These are phyloP conservation scores for Gonium pectorale DNA, from an alignment of 139 green algal species.

Conservation along the genomic window DNA sequence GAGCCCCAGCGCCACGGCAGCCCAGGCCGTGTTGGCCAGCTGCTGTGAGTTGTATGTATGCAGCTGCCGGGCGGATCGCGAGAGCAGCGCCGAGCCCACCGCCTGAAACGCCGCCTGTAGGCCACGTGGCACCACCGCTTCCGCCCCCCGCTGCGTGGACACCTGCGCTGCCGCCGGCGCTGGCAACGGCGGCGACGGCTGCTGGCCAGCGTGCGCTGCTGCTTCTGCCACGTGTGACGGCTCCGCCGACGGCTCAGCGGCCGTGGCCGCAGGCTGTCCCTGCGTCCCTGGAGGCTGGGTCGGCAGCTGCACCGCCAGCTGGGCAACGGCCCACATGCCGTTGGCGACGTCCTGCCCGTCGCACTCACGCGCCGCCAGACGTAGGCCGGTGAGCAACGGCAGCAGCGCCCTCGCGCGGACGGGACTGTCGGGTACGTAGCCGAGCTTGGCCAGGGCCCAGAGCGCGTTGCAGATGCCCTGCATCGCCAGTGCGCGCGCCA, in stretches of 20 bases:
- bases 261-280: background rate
- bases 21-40: conserved; percentile 46
- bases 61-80: conserved; percentile 10
- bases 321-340: conserved; percentile 24
- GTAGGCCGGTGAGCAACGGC: background rate
- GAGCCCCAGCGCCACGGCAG: conserved; percentile 22
- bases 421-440: background rate
- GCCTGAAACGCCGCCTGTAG: background rate
- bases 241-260: too few relatives aligned
- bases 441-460: conserved; percentile 32
- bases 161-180: too few relatives aligned
- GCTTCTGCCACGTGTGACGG: too few relatives aligned
- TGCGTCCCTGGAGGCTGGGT: background rate
- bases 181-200: too few relatives aligned
- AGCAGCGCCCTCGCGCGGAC: background rate
- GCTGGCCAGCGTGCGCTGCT: too few relatives aligned
- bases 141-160: too few relatives aligned
- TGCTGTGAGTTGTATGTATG: conserved; percentile 28
- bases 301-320: background rate
- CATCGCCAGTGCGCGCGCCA: too few relatives aligned
- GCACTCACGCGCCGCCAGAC: background rate
- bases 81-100: background rate
- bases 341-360: conserved; percentile 17
- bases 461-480: conserved; percentile 52
- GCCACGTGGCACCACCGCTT: background rate